phyloP scores from a whole-genome alignment of 2,329 filamentous ascomycete genomes.

The Colletotrichum tropicicola region DNA sequence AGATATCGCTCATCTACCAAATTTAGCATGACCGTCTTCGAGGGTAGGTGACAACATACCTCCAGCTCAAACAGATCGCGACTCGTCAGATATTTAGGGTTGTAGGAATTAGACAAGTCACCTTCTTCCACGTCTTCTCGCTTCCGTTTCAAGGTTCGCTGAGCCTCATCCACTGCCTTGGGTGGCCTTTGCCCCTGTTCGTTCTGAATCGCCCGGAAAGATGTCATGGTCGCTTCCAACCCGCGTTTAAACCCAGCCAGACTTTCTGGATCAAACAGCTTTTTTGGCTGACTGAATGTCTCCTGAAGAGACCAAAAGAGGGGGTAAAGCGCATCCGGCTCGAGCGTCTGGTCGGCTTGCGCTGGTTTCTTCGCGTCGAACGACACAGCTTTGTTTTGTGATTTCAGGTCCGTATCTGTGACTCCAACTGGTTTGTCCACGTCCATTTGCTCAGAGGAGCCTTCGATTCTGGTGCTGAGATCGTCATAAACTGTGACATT shows the following conservation, averaged over 20 bases:
- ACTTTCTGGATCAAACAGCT: conserved; percentile 76
- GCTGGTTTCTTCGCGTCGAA: conserved; percentile 53
- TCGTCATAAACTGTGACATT: conserved; percentile 90
- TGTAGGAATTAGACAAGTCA: conserved; percentile 79
- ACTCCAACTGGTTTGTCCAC: conserved; percentile 62
- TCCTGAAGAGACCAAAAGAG: conserved; percentile 95
- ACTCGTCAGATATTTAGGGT: conserved; percentile 98
- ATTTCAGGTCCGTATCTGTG: conserved; percentile 41
- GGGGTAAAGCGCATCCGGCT: conserved; percentile 82
- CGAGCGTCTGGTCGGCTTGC: conserved; percentile 60
- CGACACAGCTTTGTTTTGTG: conserved; percentile 52
- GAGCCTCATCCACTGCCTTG: conserved; percentile 70
- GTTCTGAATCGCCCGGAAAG: conserved; percentile 61
- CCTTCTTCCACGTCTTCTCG: conserved; percentile 58
- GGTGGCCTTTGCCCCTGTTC: conserved; percentile 54
- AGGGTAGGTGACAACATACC: conserved; percentile 55
- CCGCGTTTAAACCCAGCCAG: conserved; percentile 85
- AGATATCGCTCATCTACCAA: conserved; percentile 84
- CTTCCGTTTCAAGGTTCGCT: conserved; percentile 77
- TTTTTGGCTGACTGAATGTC: conserved; percentile 89
- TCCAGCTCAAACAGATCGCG: conserved; percentile 95
- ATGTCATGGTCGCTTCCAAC: conserved; percentile 71
- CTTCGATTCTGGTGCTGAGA: conserved; percentile 41
- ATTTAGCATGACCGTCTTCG: conserved; percentile 34
- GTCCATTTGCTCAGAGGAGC: conserved; percentile 67